phyloP scores from a whole-genome alignment of 148 eudicot species.

The Chenopodium formosanum region DNA sequence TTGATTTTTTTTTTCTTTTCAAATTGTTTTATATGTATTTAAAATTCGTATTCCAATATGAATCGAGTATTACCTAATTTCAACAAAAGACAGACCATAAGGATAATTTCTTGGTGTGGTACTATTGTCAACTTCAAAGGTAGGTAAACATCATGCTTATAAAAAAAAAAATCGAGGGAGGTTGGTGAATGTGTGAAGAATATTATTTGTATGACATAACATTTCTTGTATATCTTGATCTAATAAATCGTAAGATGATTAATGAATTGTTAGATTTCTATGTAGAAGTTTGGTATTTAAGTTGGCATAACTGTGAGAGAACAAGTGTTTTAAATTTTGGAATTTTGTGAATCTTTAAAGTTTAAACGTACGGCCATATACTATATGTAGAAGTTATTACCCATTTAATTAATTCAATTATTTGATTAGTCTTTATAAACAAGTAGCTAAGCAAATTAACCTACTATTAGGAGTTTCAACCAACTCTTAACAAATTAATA shows the following conservation, averaged over 20 bases:
- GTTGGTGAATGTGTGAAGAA: not conserved
- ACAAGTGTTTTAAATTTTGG: not conserved
- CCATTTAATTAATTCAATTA: not conserved
- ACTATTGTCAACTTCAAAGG: not conserved
- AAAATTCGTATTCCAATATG: too few species aligned
- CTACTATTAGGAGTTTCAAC: constrained; percentile 1
- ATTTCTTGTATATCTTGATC: too few species aligned
- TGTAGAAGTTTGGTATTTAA: not conserved
- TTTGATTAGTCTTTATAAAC: not conserved
- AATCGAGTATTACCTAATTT: too few species aligned
- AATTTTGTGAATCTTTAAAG: not conserved
- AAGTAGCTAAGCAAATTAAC: not conserved
- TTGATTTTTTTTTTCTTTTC: too few species aligned
- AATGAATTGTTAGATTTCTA: not conserved
- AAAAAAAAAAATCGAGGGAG: not conserved
- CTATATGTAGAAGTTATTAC: not conserved
- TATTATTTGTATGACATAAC: too few species aligned
- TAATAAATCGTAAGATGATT: not conserved
- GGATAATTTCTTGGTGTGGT: not conserved
- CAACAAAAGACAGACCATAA: too few species aligned
- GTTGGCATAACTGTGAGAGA: not conserved
- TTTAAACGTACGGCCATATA: not conserved
- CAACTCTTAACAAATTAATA: not conserved
- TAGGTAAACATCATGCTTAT: not conserved
- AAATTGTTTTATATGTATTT: too few species aligned